These are phyloP conservation scores for Trametes pubescens DNA, from an alignment of 1,284 basidiomycete genomes.

Conservation along the genomic window DNA sequence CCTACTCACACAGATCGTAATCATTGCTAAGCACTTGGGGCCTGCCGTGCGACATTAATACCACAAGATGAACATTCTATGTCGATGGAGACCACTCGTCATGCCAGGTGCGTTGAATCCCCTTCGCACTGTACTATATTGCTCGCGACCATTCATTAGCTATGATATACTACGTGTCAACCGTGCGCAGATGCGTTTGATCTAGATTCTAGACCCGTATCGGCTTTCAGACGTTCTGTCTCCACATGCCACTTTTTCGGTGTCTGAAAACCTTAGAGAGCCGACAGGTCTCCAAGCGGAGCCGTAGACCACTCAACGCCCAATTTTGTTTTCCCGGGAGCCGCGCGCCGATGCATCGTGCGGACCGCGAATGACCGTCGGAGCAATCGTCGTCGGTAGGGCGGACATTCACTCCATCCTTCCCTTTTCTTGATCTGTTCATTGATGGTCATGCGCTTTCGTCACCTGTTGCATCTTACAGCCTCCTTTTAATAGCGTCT, in stretches of 20 bases:
- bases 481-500: conserved; percentile 8
- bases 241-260: background rate
- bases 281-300: background rate
- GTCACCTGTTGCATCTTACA: conserved; percentile 13
- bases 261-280: background rate
- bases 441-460: conserved; percentile 12
- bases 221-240: background rate
- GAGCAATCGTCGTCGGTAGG: background rate
- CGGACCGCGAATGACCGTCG: background rate
- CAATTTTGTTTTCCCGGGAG: background rate
- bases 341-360: background rate
- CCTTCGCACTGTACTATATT: no score
- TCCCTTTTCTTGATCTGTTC: background rate
- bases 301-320: background rate
- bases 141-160: no score
- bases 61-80: no score
- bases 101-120: no score
- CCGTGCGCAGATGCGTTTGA: background rate
- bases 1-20: no score
- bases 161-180: no score
- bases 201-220: background rate
- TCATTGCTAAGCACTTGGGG: no score
- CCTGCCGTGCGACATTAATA: no score
- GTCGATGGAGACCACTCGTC: no score
- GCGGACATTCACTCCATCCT: background rate